These are phyloP conservation scores for Acanthamoeba polyphaga DNA, from an alignment of 208 protist genomes.

Conservation along the genomic window DNA sequence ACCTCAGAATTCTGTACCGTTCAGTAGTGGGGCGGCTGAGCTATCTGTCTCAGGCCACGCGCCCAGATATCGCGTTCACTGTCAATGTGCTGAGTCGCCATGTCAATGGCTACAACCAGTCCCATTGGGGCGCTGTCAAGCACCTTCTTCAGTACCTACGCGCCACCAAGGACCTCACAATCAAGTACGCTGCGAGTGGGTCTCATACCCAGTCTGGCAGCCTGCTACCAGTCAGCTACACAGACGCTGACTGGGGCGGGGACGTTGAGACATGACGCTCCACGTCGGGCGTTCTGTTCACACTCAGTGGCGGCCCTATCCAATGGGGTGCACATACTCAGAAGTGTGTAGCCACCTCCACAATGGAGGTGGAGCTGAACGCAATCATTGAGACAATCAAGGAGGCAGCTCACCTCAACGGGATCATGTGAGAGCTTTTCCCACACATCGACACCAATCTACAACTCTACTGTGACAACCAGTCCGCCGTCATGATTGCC, in stretches of 20 bases:
- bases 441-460: not conserved
- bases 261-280: not conserved
- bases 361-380: slow-evolving; percentile 39
- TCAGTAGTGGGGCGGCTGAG: not conserved
- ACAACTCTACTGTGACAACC: not conserved
- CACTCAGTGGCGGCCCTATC: slow-evolving; percentile 1
- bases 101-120: not conserved
- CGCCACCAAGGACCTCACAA: not conserved
- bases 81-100: not conserved
- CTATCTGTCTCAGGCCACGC: slow-evolving; percentile 1
- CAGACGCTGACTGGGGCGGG: not conserved
- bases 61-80: slow-evolving; percentile 7
- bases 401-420: not conserved
- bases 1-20: not conserved
- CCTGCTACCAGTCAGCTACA: not conserved
- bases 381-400: not conserved
- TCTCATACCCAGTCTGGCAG: not conserved
- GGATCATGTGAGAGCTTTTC: not conserved
- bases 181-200: not conserved
- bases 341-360: slow-evolving; percentile 28
- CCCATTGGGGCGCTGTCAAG: slow-evolving; percentile 19
- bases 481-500: not conserved
- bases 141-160: slow-evolving; percentile 24
- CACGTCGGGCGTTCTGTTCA: not conserved
- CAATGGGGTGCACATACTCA: not conserved